Evolutionary conservation across 2,329 filamentous ascomycete genomes (phyloP).

Genomic region (Fusarium sp.): DNA sequence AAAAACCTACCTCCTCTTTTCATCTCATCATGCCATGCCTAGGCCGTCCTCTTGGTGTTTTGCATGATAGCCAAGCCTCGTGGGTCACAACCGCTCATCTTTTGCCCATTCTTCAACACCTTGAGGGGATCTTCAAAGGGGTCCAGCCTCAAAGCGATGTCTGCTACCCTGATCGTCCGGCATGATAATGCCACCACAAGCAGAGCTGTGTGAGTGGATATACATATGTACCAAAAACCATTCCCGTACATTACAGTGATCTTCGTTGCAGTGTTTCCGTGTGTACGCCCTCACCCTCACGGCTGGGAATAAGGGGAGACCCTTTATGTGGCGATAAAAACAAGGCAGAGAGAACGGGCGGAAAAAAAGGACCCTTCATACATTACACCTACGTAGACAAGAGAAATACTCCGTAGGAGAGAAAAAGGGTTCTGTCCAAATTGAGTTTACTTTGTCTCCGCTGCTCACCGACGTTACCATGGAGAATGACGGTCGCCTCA

Average conservation of each 20-base stretch:
- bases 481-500: background rate
- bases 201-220: conserved; percentile 9
- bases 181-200: conserved; percentile 20
- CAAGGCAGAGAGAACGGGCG: background rate
- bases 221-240: background rate
- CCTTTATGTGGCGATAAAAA: conserved; percentile 24
- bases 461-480: conserved; percentile 31
- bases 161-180: conserved; percentile 30
- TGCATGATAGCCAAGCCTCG: conserved; percentile 19
- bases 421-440: background rate
- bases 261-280: conserved; percentile 17
- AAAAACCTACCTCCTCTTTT: background rate
- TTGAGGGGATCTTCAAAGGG: conserved; percentile 14
- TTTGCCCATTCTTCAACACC: background rate
- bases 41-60: conserved; percentile 18
- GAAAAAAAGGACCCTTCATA: conserved; percentile 28
- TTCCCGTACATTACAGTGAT: conserved; percentile 2
- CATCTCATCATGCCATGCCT: conserved; percentile 13
- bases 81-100: background rate
- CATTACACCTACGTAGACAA: conserved; percentile 1
- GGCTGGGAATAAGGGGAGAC: background rate
- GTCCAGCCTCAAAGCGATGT: conserved; percentile 15
- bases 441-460: background rate
- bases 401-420: background rate
- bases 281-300: conserved; percentile 18